A percentile compares a stretch with the other conserved stretches of the same genome.
Evolutionary conservation across 176 grass and related monocot species (phyloP).

Genomic region (Carex littledalei): DNA sequence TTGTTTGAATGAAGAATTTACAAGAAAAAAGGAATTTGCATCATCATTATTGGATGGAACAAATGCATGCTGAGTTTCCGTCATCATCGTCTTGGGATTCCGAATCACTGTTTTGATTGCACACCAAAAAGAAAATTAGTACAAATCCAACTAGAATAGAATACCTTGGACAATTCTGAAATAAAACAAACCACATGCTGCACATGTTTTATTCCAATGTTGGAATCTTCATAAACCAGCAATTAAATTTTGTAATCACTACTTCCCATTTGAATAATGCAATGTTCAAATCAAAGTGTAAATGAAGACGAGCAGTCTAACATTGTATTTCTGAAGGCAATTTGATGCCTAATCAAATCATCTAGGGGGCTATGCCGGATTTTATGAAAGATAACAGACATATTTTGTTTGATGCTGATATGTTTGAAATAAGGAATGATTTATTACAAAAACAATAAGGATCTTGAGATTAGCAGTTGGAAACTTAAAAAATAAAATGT

Average conservation of each 20-base stretch:
- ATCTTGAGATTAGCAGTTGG: neutral
- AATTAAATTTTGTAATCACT: neutral
- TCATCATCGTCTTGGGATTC: slow-evolving; percentile 11
- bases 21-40: neutral
- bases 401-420: neutral
- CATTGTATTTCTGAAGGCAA: neutral
- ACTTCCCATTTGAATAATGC: neutral
- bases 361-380: neutral
- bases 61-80: neutral
- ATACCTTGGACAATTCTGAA: neutral
- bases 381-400: neutral
- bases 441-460: neutral
- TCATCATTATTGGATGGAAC: slow-evolving; percentile 20
- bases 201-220: neutral
- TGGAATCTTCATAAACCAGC: neutral
- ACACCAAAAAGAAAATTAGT: neutral
- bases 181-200: neutral
- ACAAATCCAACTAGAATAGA: neutral
- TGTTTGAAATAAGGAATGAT: neutral
- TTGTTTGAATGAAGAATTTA: neutral
- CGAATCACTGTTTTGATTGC: slow-evolving; percentile 13
- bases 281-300: neutral
- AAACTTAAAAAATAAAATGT: neutral
- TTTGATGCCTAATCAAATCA: neutral
- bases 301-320: neutral